Base-by-base conservation (phyloP, 2,329 filamentous ascomycete species). In the Colletotrichum plurivorum region DNA sequence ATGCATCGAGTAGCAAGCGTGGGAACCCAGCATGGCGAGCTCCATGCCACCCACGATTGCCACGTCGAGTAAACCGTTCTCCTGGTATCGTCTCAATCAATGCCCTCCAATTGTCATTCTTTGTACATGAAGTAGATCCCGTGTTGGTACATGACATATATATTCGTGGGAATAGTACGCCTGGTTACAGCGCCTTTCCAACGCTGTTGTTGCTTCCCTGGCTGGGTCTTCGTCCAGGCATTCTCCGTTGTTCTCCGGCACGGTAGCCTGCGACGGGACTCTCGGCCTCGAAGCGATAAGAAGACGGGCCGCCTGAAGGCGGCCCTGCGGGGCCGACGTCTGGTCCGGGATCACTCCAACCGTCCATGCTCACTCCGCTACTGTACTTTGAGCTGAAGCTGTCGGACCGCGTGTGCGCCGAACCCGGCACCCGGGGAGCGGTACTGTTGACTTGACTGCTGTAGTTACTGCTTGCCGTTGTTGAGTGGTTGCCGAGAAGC, bases 271-370 rank as follows among this genome's bases (percentile, higher is more conserved):
- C 65, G 6, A 71, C 72, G 15, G 75, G 74, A 67, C 77, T 76
- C 53, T 78, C 77, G 16, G 69, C 36, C 39, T 56, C 68, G 75
- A 75, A 75, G 57, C 79, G 71, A 66, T 66, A 59, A 18, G 25
- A 13, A 8, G 39, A 16, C 9, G 61, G 22, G 15, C 53, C 60
- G 51, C 65, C 69, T n/a, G 45, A 9, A 51, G 39, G 27, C 22
- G 22, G 22, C 74, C 76, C 4, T 8, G 75, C 79, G 0, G 83
- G 81, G 0, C 86, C 86, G 1, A 89, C 80, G 70, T 89, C 87
- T 2, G 86, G 86, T 0, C 86, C 87, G 0, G 87, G 86, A 63
- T 88, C 87, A 62, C 84, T 85, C 85, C 82, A 88, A 31, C 82
- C 83, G 56, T 77, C 78, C 72, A 83, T 72, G 75, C 81, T 86